Conservation (phyloP, 495 filamentous ascomycete genomes). For the Penicillium dipodomyicola region DNA sequence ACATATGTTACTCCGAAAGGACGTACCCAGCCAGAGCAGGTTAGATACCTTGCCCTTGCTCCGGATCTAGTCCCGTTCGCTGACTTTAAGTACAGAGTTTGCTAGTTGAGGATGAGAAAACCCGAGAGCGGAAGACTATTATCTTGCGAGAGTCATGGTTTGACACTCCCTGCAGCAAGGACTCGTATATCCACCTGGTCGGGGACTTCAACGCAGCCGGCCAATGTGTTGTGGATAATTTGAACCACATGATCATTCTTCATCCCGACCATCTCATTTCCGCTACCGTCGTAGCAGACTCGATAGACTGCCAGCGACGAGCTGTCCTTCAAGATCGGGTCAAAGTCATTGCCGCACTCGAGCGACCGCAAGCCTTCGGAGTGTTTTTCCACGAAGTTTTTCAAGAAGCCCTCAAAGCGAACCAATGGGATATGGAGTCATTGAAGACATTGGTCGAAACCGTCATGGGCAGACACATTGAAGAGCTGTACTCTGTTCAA, state of each 20-base stretch:
- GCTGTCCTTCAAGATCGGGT: slow-evolving; percentile 92
- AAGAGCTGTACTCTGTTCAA: slow-evolving; percentile 81
- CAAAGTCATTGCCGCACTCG: slow-evolving; percentile 78
- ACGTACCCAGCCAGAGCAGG: slow-evolving; percentile 65
- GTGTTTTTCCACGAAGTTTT: slow-evolving; percentile 92
- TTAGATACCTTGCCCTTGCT: slow-evolving; percentile 33
- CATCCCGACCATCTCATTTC: slow-evolving; percentile 96
- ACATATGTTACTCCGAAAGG: slow-evolving; percentile 63
- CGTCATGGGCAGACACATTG: slow-evolving; percentile 68
- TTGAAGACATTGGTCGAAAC: slow-evolving; percentile 61
- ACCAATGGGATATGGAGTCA: slow-evolving; percentile 72
- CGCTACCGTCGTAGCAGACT: slow-evolving; percentile 88
- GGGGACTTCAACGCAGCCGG: slow-evolving; percentile 68
- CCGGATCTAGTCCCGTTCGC: slow-evolving; percentile 5
- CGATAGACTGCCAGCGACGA: slow-evolving; percentile 81
- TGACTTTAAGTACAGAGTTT: slow-evolving; percentile 59
- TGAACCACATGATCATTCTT: slow-evolving; percentile 80
- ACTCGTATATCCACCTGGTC: slow-evolving; percentile 79
- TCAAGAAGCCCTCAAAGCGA: slow-evolving; percentile 80
- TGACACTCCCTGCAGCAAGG: slow-evolving; percentile 69
- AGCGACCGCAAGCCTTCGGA: slow-evolving; percentile 78
- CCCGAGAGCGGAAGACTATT: slow-evolving; percentile 61
- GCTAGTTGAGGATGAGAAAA: slow-evolving; percentile 69
- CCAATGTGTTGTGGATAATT: slow-evolving; percentile 71
- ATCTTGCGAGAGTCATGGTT: slow-evolving; percentile 82